Percentiles rank a stretch among this genome's conserved stretches.
phyloP scores from a whole-genome alignment of 352 stramenopile species.

The Blastocystis sp. region DNA sequence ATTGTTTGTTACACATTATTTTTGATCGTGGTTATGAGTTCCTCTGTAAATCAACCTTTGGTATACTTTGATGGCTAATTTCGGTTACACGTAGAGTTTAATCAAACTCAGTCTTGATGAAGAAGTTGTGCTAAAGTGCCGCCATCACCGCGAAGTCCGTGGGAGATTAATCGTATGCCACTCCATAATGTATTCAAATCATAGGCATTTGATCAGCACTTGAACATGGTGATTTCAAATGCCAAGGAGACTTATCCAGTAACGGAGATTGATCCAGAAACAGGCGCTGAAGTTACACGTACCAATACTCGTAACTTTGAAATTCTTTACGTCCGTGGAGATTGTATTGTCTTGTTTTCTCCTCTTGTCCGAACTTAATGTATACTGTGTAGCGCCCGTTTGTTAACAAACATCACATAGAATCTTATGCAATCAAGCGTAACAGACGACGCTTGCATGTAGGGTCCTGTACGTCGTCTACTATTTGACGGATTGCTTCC shows the following conservation, averaged over 20 bases:
- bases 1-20: slow-evolving; percentile 10
- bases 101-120: slow-evolving; percentile 51
- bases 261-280: not conserved
- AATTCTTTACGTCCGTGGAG: not conserved
- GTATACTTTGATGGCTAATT: not conserved
- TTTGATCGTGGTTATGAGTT: not conserved
- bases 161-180: not conserved
- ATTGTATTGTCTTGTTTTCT: not conserved
- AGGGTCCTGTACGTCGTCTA: not conserved
- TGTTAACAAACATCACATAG: not conserved
- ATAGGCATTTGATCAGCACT: slow-evolving; percentile 56
- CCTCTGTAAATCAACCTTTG: not conserved
- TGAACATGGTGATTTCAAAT: slow-evolving; percentile 47
- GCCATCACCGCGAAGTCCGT: not conserved
- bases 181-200: not conserved
- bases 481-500: not conserved
- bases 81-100: not conserved
- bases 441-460: slow-evolving; percentile 22
- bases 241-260: slow-evolving; percentile 16
- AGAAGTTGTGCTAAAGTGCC: slow-evolving; percentile 41
- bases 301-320: not conserved
- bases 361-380: slow-evolving; percentile 17
- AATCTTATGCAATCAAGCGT: not conserved
- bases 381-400: not conserved
- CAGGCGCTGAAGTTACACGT: not conserved